A percentile compares a stretch with the other conserved stretches of the same genome.
Conservation (phyloP, 345 rosid genomes). For the Eucalyptus paniculata region DNA sequence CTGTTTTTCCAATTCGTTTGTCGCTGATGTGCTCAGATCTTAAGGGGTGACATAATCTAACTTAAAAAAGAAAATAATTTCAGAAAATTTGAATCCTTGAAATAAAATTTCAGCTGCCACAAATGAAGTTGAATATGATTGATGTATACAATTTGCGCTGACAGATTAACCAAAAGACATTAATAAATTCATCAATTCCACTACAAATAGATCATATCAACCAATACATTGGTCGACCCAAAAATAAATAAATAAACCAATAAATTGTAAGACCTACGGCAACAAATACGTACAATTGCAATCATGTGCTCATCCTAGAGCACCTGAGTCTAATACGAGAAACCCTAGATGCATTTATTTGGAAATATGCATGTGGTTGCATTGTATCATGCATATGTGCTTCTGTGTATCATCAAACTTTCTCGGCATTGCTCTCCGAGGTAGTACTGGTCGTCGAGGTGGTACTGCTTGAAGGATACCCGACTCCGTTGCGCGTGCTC, state of each 20-base stretch:
- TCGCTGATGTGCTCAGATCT: not conserved
- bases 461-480: slow-evolving; percentile 31
- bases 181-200: not conserved
- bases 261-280: not conserved
- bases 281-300: not conserved
- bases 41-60: not conserved
- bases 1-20: not conserved
- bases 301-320: not conserved
- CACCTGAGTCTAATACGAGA: not conserved
- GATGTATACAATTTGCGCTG: not conserved
- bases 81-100: not conserved
- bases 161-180: not conserved
- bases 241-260: not conserved
- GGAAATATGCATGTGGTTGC: not conserved
- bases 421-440: not conserved
- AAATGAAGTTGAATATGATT: not conserved
- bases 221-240: not conserved
- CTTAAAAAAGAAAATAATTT: not conserved
- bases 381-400: not conserved
- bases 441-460: not conserved
- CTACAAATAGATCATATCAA: not conserved
- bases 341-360: not conserved
- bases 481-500: slow-evolving; percentile 58
- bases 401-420: not conserved
- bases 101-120: not conserved